Evolutionary conservation across 441 rosid species (phyloP).

Genomic region (Arabidopsis lyrata): DNA sequence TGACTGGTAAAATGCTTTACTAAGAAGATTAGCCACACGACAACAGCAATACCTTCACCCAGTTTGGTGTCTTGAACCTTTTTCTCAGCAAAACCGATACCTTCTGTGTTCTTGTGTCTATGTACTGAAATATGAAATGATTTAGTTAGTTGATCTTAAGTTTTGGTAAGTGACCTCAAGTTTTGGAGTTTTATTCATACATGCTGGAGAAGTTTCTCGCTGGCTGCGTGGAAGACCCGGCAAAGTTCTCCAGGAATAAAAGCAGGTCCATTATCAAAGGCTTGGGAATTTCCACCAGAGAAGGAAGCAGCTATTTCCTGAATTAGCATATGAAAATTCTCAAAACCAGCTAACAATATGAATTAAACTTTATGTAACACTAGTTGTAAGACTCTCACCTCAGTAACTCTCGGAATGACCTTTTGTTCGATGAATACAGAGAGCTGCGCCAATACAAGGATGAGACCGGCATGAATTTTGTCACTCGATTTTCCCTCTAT

Average conservation of each 20-base stretch:
- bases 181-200: constrained; percentile 53
- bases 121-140: constrained; percentile 61
- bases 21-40: constrained; percentile 24
- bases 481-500: constrained; percentile 60
- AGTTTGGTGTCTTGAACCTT: constrained; percentile 94
- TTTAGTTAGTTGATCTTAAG: constrained; percentile 32
- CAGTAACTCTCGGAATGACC: constrained; percentile 86
- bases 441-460: constrained; percentile 88
- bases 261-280: constrained; percentile 77
- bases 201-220: constrained; percentile 86
- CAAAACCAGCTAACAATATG: constrained; percentile 18
- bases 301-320: constrained; percentile 93
- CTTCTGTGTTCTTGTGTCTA: constrained; percentile 81
- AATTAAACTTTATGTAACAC: constrained; percentile 24
- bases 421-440: constrained; percentile 88
- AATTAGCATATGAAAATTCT: constrained; percentile 25
- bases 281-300: constrained; percentile 73
- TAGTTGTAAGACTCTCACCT: constrained; percentile 58
- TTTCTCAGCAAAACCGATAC: constrained; percentile 86
- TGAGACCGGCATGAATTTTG: constrained; percentile 73
- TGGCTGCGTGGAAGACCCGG: constrained; percentile 77
- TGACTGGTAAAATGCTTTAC: constrained; percentile 24
- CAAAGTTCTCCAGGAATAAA: constrained; percentile 93
- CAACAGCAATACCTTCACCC: constrained; percentile 83
- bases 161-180: constrained; percentile 19